Evolutionary conservation across 331 rosid species (phyloP).

Genomic region (Malus hybrid): DNA sequence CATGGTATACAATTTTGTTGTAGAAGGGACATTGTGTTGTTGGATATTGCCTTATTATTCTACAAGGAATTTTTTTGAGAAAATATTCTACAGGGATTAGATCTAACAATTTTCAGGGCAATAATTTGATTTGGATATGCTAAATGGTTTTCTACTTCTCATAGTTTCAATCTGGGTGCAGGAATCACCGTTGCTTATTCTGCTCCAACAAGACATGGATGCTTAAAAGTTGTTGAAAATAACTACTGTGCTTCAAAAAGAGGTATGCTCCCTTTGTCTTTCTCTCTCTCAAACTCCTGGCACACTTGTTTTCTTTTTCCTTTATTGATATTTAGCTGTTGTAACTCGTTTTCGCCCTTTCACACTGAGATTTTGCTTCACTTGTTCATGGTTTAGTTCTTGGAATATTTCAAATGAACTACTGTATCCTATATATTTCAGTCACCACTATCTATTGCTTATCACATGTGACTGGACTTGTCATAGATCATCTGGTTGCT

Average conservation of each 20-base stretch:
- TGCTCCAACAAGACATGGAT: slow-evolving; percentile 78
- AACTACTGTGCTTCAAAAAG: slow-evolving; percentile 88
- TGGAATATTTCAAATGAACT: neutral
- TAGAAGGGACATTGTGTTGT: neutral
- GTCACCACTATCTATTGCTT: neutral
- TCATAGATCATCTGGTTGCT: too few relatives aligned
- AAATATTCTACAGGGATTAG: neutral
- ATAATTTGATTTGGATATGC: slow-evolving; percentile 8
- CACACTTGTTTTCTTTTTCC: neutral
- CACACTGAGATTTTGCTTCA: too few relatives aligned
- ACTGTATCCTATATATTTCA: neutral
- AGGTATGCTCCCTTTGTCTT: slow-evolving; percentile 31
- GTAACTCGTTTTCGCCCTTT: too few relatives aligned
- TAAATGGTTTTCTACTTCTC: slow-evolving; percentile 1
- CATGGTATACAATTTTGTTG: neutral
- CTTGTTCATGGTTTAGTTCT: neutral
- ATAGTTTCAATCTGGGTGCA: slow-evolving; percentile 25
- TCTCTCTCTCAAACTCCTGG: neutral
- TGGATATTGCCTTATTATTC: neutral
- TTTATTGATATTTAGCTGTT: neutral
- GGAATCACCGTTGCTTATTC: slow-evolving; percentile 74
- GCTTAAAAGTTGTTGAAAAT: slow-evolving; percentile 92
- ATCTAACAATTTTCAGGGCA: neutral
- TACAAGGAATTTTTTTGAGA: too few relatives aligned
- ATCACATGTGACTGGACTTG: neutral